Percentiles rank a stretch among this genome's conserved stretches.
Evolutionary conservation across 768 basidiomycete genomes (phyloP).

Genomic region (Cantharellus anzutake): DNA sequence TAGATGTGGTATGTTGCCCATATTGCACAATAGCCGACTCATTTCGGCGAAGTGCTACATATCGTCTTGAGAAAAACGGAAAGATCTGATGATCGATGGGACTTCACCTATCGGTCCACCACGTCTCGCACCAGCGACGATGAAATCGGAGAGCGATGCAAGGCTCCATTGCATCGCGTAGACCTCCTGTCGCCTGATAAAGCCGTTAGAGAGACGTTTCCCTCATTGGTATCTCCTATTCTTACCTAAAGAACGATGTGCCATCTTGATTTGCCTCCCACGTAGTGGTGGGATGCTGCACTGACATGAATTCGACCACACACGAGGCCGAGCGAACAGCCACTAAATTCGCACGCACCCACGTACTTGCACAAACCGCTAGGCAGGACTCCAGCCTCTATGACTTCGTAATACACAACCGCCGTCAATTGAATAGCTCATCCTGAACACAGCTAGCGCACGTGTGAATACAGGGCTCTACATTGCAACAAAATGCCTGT

Average conservation of each 20-base stretch:
- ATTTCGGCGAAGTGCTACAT: conserved; percentile 71
- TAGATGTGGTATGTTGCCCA: conserved; percentile 38
- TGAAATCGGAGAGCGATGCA: conserved; percentile 58
- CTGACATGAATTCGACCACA: neutral
- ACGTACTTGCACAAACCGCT: too few species aligned
- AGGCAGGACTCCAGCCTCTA: too few species aligned
- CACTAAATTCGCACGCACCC: too few species aligned
- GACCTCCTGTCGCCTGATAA: conserved; percentile 38
- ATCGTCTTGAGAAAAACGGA: neutral
- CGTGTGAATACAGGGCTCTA: too few species aligned
- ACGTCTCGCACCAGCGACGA: conserved; percentile 62
- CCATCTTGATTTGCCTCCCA: conserved; percentile 90
- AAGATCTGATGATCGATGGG: neutral
- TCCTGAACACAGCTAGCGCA: too few species aligned
- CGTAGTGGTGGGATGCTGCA: conserved; percentile 45
- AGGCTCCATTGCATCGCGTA: conserved; percentile 70
- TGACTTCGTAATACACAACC: too few species aligned
- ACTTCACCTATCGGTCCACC: conserved; percentile 75
- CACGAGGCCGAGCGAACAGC: too few species aligned
- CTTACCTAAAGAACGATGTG: conserved; percentile 57
- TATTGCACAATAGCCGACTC: conserved; percentile 59
- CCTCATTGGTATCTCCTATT: neutral
- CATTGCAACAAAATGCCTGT: too few species aligned
- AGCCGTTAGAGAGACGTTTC: neutral
- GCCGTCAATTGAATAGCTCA: too few species aligned